Percentiles rank a stretch among this genome's conserved stretches.
These are phyloP conservation scores for Auricularia sp. DNA, from an alignment of 768 basidiomycete species.

Conservation along the genomic window DNA sequence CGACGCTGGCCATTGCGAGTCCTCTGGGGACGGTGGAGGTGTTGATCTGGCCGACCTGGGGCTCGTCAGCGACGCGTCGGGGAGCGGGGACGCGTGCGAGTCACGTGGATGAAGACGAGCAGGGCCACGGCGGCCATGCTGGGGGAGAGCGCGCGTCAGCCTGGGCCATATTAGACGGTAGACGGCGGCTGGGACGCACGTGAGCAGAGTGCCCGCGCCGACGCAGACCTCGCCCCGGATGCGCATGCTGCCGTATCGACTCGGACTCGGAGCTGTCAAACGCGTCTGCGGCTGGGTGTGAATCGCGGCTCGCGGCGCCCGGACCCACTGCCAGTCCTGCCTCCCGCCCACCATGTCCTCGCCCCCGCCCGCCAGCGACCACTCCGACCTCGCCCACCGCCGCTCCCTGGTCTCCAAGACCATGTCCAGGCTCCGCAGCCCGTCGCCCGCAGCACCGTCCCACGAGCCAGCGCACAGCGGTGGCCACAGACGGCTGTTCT, in stretches of 20 bases:
- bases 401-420: neutral
- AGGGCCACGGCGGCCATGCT: conserved; percentile 41
- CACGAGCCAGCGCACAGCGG: too few relatives aligned
- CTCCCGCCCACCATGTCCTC: neutral
- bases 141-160: conserved; percentile 17
- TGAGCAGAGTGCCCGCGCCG: conserved; percentile 57
- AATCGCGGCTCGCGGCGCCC: too few relatives aligned
- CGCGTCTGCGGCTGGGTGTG: neutral
- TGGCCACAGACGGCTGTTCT: conserved; percentile 23
- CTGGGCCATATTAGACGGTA: too few relatives aligned
- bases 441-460: neutral
- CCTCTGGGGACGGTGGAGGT: conserved; percentile 60
- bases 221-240: conserved; percentile 76
- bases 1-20: conserved; percentile 64
- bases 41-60: conserved; percentile 73
- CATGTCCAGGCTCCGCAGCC: neutral
- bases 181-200: conserved; percentile 33
- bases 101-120: conserved; percentile 73
- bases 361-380: neutral
- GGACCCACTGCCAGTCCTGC: neutral
- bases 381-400: too few relatives aligned
- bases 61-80: conserved; percentile 11
- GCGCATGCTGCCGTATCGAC: neutral
- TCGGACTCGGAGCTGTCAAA: neutral
- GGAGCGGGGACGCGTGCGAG: conserved; percentile 6